These are phyloP conservation scores for Phlyctochytrium arcticum DNA, from an alignment of 192 early-diverging fungal species.

Conservation along the genomic window DNA sequence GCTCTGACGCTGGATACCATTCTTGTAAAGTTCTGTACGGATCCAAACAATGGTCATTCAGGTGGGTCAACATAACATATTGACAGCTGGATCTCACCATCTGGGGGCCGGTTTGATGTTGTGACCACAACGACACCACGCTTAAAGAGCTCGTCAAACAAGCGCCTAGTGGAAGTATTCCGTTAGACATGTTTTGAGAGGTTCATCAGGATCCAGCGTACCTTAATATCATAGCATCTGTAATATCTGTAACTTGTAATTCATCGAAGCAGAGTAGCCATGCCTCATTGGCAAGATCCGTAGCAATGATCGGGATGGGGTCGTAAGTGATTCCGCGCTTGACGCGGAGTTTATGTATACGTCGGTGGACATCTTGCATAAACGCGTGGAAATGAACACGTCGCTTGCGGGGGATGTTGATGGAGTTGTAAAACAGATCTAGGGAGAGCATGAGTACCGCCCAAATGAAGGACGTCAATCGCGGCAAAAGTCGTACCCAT, in stretches of 20 bases:
- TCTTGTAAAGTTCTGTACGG: constrained; percentile 73
- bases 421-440: constrained; percentile 83
- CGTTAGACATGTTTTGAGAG: constrained; percentile 62
- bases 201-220: not conserved
- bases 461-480: not conserved
- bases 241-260: constrained; percentile 96
- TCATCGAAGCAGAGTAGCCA: constrained; percentile 95
- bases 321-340: constrained; percentile 21
- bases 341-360: constrained; percentile 37
- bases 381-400: constrained; percentile 97
- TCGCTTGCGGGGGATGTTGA: constrained; percentile 66
- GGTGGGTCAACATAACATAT: not conserved
- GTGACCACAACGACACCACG: constrained; percentile 86
- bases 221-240: constrained; percentile 92
- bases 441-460: too few relatives aligned
- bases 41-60: constrained; percentile 47
- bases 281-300: constrained; percentile 73
- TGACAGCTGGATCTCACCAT: constrained; percentile 43
- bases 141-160: constrained; percentile 73
- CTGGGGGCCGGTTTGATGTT: constrained; percentile 90
- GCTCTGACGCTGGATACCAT: constrained; percentile 89
- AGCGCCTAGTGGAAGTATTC: constrained; percentile 33
- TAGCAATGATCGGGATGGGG: constrained; percentile 57
- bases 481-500: constrained; percentile 49
- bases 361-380: constrained; percentile 88